Base-by-base conservation (phyloP, 2,329 filamentous ascomycete species). In the Metarhizium brunneum region DNA sequence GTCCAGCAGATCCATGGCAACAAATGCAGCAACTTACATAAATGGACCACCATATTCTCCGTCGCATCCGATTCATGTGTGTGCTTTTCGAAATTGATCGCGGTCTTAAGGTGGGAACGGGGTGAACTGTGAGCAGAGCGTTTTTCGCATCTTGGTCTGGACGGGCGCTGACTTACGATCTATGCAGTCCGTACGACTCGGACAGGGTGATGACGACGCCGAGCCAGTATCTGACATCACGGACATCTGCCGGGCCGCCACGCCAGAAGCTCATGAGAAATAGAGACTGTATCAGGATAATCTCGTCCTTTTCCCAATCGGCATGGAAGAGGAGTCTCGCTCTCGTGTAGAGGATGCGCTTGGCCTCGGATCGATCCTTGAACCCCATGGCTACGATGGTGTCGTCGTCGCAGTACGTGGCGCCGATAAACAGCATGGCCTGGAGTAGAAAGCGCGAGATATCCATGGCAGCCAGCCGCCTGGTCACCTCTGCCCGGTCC, bases 181-280 rank as follows among this genome's bases (percentile, higher is more conserved):
- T 67, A 59, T 78, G 75, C 4, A 77, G 62, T 1, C 73, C 75
- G 52, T 73, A 70, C 0, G 77, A 78, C 60, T 81, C 76, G 0
- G 79, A 77, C 10, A 81, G 65, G 8, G 73, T 75, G 30, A 79
- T 79, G 0, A 77, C 78, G 6, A 74, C 73, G 0, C 74, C 76
- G 2, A 79, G 64, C 76, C 76, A 79, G 58, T 77, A 78, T 30
- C 76, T 61, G 13, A 74, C 73, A 61, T 79, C 76, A 16, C 74
- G 70, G n/a, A 77, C 73, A 52, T 76, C 72, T 0, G 69, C 67
- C 0, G 78, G 76, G 0, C 75, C 74, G 7, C 75, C 76, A 18
- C 78, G 68, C 79, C 78, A 82, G 57, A 80, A 82, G 59, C 78
- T 81, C 68, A 82, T 71, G 35, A 82, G 63, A 59, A 82, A 81